phyloP scores from a whole-genome alignment of 2,329 filamentous ascomycete species.

The Lachnellula occidentalis region DNA sequence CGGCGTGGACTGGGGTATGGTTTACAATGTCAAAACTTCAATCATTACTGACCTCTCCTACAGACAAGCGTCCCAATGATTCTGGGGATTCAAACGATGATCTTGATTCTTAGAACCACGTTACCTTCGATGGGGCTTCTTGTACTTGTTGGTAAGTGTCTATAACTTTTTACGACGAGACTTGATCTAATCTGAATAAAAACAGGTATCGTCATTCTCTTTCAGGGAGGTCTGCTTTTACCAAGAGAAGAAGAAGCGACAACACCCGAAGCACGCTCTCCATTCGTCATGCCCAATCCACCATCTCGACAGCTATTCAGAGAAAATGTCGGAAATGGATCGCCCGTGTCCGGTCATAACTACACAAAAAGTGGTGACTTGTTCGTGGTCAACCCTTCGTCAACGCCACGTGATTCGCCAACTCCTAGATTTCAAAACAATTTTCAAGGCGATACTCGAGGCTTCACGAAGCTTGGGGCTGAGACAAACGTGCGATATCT shows the following conservation, averaged over 20 bases:
- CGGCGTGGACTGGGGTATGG: slow-evolving; percentile 29
- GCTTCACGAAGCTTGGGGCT: slow-evolving; percentile 22
- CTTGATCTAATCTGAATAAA: slow-evolving; percentile 4
- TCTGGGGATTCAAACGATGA: slow-evolving; percentile 25
- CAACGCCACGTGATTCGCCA: slow-evolving; percentile 23
- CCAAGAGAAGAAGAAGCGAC: slow-evolving; percentile 18
- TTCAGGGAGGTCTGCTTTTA: slow-evolving; percentile 20
- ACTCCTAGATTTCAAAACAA: slow-evolving; percentile 13
- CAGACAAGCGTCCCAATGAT: slow-evolving; percentile 30
- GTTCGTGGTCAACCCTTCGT: slow-evolving; percentile 30
- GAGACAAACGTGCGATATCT: slow-evolving; percentile 12
- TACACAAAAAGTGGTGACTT: slow-evolving; percentile 24
- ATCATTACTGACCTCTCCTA: slow-evolving; percentile 12
- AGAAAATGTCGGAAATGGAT: slow-evolving; percentile 20
- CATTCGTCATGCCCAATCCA: slow-evolving; percentile 25
- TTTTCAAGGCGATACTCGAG: slow-evolving; percentile 16
- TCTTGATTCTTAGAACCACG: slow-evolving; percentile 27
- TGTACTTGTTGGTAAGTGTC: slow-evolving; percentile 28
- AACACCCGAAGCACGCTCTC: slow-evolving; percentile 29
- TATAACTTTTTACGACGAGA: neutral
- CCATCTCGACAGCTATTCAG: slow-evolving; percentile 22
- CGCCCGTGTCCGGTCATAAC: slow-evolving; percentile 21
- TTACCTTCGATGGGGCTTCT: slow-evolving; percentile 28
- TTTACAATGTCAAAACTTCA: neutral
- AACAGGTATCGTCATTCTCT: slow-evolving; percentile 26